Evolutionary conservation across 495 filamentous ascomycete species (phyloP), one percentile per base, ranked within the genome.

Genomic region (Penicillium dipodomyicola): DNA sequence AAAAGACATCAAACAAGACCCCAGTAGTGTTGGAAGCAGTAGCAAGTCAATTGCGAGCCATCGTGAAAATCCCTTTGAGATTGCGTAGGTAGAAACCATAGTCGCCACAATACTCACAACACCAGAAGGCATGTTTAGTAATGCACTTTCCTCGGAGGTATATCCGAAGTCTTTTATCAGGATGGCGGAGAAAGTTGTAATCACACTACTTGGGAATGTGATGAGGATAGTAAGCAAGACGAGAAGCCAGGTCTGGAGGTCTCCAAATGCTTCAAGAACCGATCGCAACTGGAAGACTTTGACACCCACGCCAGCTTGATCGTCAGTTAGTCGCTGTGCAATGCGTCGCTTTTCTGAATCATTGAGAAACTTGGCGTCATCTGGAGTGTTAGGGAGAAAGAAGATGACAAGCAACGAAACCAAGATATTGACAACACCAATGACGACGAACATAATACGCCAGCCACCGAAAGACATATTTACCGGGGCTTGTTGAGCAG

Each of bases 71-170:
- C 70, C 72, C 19, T 61, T 57, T 5, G 69, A 63, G 33, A 79
- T 67, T 1, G 69, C 72, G 42, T 66, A 68, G 0, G 81, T 82
- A 0, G 80, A 76, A 8, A 75, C 50, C 8, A 88, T 65, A 10
- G 82, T 84, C 20, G 81, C 74, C 3, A 65, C 35, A 46, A 83
- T 82, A 52, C 80, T 82, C 27, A 87, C 74, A 9, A 80, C 66
- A 1, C 85, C 85, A 19, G 82, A 84, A 0, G 84, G 84, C 59
- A 82, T 87, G 47, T 87, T 87, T n/a, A 88, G 76, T 19, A 87
- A 71, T 2, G 82, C 80, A 4, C 80, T 69, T 42, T 75, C 47
- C 52, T 67, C 65, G 6, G 70, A 67, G 7, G 65, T 64, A 45
- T 72, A 79, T 3, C 78, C 79, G 50, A 80, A 80, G 5, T 67